These are phyloP conservation scores for Margaritispora aquatica DNA, from an alignment of 495 filamentous ascomycete genomes.

Conservation along the genomic window DNA sequence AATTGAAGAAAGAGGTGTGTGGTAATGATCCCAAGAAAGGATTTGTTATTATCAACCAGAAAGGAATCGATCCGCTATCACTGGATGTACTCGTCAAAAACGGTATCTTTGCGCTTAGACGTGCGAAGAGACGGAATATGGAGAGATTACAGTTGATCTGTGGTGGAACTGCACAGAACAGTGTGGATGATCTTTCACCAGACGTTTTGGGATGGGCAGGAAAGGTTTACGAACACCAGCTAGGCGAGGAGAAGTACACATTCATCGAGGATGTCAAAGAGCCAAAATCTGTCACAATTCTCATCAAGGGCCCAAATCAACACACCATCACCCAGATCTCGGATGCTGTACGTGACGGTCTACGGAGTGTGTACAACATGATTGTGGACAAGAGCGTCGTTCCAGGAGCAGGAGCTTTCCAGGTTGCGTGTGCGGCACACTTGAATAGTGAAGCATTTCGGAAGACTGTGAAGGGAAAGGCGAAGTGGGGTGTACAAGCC, in stretches of 20 bases:
- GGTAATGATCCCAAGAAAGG: conserved; percentile 90
- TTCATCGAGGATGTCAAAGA: conserved; percentile 99
- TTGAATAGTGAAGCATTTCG: conserved; percentile 74
- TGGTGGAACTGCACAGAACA: conserved; percentile 88
- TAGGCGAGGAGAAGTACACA: conserved; percentile 98
- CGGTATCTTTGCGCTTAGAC: conserved; percentile 85
- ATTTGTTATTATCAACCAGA: conserved; percentile 98
- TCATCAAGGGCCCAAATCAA: conserved; percentile 95
- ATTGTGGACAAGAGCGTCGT: conserved; percentile 95
- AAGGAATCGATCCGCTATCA: conserved; percentile 95
- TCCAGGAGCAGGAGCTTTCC: conserved; percentile 92
- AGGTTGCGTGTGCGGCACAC: conserved; percentile 88
- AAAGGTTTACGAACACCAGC: conserved; percentile 91
- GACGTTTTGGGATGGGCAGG: conserved; percentile 95
- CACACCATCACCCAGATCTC: conserved; percentile 96
- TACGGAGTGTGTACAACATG: conserved; percentile 96
- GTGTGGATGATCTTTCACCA: conserved; percentile 84
- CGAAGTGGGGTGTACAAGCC: conserved; percentile 87
- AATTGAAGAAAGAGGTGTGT: conserved; percentile 96
- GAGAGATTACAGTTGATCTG: conserved; percentile 92
- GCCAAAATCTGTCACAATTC: conserved; percentile 94
- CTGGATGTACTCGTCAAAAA: conserved; percentile 96
- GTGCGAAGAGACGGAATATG: conserved; percentile 98
- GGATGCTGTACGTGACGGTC: conserved; percentile 93
- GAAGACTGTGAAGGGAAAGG: conserved; percentile 92